Base-by-base conservation (phyloP, 768 basidiomycete genomes). In the Dentipellis sp. region DNA sequence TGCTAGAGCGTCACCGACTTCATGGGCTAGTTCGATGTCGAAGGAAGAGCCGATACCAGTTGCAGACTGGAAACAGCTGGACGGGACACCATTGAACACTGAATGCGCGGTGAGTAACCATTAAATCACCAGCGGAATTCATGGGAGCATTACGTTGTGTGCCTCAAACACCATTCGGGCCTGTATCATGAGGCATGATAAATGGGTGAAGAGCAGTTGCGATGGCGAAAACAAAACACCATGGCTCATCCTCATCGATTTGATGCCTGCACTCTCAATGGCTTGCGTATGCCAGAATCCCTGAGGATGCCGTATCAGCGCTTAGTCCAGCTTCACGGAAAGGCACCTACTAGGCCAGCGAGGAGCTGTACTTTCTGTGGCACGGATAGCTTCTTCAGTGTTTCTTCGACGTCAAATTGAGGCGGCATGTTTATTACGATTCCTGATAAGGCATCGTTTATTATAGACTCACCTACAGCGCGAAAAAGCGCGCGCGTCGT, bases 1-100 rank as follows among this genome's bases (percentile, higher is more conserved):
- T 2, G 73, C 81, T 0, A 84, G 69, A 10, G 78, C 77, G 42
- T 73, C 65, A 7, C 80, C 81, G n/a, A 83, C 71, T 36, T 71
- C 62, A 12, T 58, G 59, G 11, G 76, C 74, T 6, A 83, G 74
- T 4, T 76, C 75, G 4, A 76, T 61, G 56, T 83, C 81, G 61
- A 81, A 82, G 0, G 80, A 78, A 6, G 80, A 75, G 10, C 75
- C 81, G 5, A 84, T 63, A 11, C 77, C 81, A 5, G 80, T 82
- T 6, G 78, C 78, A 2, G 75, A 74, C 0, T 81, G 81, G 65
- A 82, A 81, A 59, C 80, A 82, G 53, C 75, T 79, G 2, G 80
- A 72, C 0, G 79, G 77, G 10, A 76, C 74, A 37, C 79, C 78
- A 58, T 81, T 80, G 70, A 80, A 80, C 67, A 79, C 77, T 78